Evolutionary conservation across 352 stramenopile species (phyloP).

Genomic region (Pythium volutum): DNA sequence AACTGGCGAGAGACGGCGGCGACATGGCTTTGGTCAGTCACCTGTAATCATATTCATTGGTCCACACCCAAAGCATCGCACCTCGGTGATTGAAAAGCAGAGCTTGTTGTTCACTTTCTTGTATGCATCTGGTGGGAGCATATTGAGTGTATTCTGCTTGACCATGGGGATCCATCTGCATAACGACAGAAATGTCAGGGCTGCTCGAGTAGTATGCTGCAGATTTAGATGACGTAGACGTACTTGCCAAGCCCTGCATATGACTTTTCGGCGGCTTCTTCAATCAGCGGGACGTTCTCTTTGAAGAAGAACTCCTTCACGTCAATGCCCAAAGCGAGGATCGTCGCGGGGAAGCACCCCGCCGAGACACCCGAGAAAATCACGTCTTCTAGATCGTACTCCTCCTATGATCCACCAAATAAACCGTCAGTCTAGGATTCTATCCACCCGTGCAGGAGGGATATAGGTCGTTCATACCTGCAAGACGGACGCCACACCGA

Average conservation of each 20-base stretch:
- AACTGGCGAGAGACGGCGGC: conserved; percentile 18
- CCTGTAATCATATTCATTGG: too few relatives aligned
- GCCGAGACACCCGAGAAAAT: conserved; percentile 80
- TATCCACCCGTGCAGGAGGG: too few relatives aligned
- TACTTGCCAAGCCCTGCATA: conserved; percentile 65
- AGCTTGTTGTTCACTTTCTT: conserved; percentile 56
- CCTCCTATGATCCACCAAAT: conserved; percentile 35
- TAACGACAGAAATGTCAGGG: not conserved
- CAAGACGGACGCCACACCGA: conserved; percentile 71
- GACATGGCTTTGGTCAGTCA: too few relatives aligned
- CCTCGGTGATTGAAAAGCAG: conserved; percentile 78
- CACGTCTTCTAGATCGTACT: conserved; percentile 67
- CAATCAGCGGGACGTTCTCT: conserved; percentile 70
- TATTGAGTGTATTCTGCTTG: conserved; percentile 55
- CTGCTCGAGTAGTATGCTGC: not conserved
- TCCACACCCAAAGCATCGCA: conserved; percentile 6
- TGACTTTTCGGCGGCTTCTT: conserved; percentile 49
- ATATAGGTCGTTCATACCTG: conserved; percentile 37
- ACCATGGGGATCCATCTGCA: conserved; percentile 73
- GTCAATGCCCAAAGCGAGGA: conserved; percentile 62
- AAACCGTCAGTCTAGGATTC: not conserved
- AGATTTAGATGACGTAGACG: conserved; percentile 1
- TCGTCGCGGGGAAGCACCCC: conserved; percentile 66
- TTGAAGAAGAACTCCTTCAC: conserved; percentile 86
- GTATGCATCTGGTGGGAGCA: conserved; percentile 66